Percentiles rank a stretch among this genome's conserved stretches.
Conservation (phyloP, 2,329 filamentous ascomycete genomes). For the Berkeleyomyces rouxiae region DNA sequence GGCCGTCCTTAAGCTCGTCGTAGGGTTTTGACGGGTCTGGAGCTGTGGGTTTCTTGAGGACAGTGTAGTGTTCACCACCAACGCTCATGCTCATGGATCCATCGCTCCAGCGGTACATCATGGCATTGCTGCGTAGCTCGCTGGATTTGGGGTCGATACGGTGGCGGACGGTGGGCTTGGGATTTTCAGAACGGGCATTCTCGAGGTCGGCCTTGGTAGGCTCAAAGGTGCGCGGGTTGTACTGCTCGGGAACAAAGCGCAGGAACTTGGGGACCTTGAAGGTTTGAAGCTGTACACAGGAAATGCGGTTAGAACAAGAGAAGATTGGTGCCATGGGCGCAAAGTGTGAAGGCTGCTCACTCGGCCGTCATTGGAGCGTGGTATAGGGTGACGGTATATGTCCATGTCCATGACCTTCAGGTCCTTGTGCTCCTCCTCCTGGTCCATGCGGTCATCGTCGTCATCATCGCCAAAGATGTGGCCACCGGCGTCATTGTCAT, state of each 20-base stretch:
- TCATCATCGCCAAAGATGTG: constrained; percentile 9
- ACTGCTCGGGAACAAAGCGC: constrained; percentile 50
- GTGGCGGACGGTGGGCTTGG: constrained; percentile 52
- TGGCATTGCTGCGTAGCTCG: constrained; percentile 56
- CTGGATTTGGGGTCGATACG: constrained; percentile 49
- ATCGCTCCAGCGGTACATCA: constrained; percentile 63
- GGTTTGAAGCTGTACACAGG: constrained; percentile 11
- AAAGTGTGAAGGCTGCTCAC: constrained; percentile 28
- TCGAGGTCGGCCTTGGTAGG: constrained; percentile 38
- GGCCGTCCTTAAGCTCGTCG: constrained; percentile 51
- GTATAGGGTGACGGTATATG: constrained; percentile 51
- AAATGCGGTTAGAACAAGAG: neutral
- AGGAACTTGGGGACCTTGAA: constrained; percentile 49
- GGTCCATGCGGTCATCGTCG: constrained; percentile 10
- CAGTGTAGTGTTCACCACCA: constrained; percentile 59
- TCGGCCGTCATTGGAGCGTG: constrained; percentile 53
- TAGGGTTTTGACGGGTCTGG: constrained; percentile 43
- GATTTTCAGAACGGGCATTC: constrained; percentile 36
- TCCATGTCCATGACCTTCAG: constrained; percentile 46
- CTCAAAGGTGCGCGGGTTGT: constrained; percentile 48
- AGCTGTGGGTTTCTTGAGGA: constrained; percentile 53
- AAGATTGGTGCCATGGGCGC: neutral
- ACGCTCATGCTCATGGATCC: constrained; percentile 62
- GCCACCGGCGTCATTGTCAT: constrained; percentile 21
- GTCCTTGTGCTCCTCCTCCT: constrained; percentile 23